Base-by-base conservation (phyloP, 306 rosid species). In the Dryas alaskensis region DNA sequence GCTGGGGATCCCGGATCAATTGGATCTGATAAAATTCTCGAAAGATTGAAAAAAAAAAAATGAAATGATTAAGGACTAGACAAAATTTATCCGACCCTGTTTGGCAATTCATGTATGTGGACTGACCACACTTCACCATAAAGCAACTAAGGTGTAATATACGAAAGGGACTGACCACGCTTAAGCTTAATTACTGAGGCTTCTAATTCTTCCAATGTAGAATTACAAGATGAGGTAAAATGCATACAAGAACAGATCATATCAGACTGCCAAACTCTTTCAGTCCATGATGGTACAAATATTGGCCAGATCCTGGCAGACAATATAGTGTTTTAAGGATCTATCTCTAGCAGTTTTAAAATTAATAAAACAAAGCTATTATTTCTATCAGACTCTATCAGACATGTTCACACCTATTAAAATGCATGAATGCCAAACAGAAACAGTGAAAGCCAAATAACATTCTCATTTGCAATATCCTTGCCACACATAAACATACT, bases 1-100 rank as follows among this genome's bases (percentile, higher is more conserved):
- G 87, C 83, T 63, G 76, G 78, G 96, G 92, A 85, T 93, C 97
- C 67, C 98, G 86, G 73, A 91, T 83, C 86, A 91, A 51, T 85
- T 87, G 86, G 82, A 91, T 87, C 97, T 93, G 57, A 80, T 17
- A 44, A 72, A 58, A 48, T 73, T 72, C 45, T 67, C 12, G 49
- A 57, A 72, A 57, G 31, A 64, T 60, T 58, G 69, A 58, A 65
- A 60, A 52, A 5, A 22, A 11, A 11, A 39, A 67, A 45, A 47
- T 37, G 40, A 22, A 44, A 46, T 42, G 10, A 67, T 65, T 10
- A 7, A 60, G 83, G 51, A 25, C 79, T 73, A 75, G 57, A 48
- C 16, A 0, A 43, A 12, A 17, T 22, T 64, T 45, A n/a, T 60
- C 53, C n/a, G 58, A 60, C 4, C 2, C 31, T 67, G 19, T 37